A percentile compares a stretch with the other conserved stretches of the same genome.
phyloP scores from a whole-genome alignment of 148 eudicot genomes.

The Agrostemma githago region DNA sequence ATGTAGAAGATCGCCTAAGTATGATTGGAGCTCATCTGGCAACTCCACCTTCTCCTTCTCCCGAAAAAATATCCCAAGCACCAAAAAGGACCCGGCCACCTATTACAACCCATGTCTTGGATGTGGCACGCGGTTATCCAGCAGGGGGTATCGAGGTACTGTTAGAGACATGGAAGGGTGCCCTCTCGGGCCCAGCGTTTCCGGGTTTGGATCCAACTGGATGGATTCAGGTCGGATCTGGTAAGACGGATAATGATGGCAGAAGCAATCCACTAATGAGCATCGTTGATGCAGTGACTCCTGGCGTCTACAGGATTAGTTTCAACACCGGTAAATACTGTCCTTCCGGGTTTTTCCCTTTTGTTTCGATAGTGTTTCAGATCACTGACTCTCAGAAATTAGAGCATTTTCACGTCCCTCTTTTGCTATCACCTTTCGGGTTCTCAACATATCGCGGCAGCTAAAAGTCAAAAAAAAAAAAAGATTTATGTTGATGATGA shows the following conservation, averaged over 20 bases:
- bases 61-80: conserved; percentile 27
- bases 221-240: conserved; percentile 58
- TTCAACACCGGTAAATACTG: conserved; percentile 71
- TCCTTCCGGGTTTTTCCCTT: conserved; percentile 76
- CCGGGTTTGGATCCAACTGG: conserved; percentile 35
- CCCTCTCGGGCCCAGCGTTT: conserved; percentile 44
- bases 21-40: conserved; percentile 69
- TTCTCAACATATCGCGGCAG: conserved; percentile 89
- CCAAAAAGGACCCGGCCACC: conserved; percentile 74
- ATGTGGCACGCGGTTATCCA: conserved; percentile 65
- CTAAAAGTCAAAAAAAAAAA: conserved; percentile 27
- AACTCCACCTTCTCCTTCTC: conserved; percentile 35
- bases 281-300: conserved; percentile 54
- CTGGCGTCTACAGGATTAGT: conserved; percentile 74
- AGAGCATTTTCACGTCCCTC: conserved; percentile 95
- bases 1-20: conserved; percentile 86
- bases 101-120: conserved; percentile 86
- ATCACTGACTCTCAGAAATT: conserved; percentile 71
- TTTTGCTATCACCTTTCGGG: conserved; percentile 83
- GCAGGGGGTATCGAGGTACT: conserved; percentile 65
- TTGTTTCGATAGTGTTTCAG: conserved; percentile 74
- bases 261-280: conserved; percentile 75
- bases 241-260: conserved; percentile 77
- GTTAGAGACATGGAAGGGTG: conserved; percentile 58
- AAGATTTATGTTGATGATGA: background rate